phyloP scores from a whole-genome alignment of 2,329 filamentous ascomycete species.

The Orbilia ellipsospora region DNA sequence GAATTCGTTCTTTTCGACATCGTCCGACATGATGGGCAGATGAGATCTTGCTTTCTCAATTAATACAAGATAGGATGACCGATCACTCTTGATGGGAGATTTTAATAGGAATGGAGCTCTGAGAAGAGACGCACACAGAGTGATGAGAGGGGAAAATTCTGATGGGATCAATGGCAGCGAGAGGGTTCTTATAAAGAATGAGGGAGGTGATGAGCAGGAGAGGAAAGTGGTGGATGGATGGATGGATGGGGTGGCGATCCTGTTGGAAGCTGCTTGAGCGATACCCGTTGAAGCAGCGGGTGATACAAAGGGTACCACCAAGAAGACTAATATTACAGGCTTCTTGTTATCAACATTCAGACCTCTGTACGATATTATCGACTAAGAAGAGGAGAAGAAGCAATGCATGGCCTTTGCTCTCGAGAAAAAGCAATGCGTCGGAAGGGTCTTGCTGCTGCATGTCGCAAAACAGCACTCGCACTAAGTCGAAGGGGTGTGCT shows the following conservation, averaged over 20 bases:
- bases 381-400: constrained; percentile 39
- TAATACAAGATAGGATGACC: constrained; percentile 23
- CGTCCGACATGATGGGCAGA: constrained; percentile 36
- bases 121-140: constrained; percentile 18
- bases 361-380: constrained; percentile 33
- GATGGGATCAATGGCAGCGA: constrained; percentile 28
- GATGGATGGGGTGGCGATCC: constrained; percentile 31
- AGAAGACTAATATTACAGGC: constrained; percentile 18
- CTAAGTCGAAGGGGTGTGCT: constrained; percentile 12
- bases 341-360: constrained; percentile 30
- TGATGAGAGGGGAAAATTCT: constrained; percentile 26
- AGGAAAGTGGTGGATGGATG: constrained; percentile 18
- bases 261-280: not conserved
- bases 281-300: constrained; percentile 36
- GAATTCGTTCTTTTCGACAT: constrained; percentile 44
- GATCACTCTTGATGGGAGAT: constrained; percentile 11
- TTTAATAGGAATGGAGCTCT: not conserved
- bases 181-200: constrained; percentile 41
- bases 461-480: constrained; percentile 32
- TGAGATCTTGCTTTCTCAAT: constrained; percentile 8
- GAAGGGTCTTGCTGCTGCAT: constrained; percentile 42
- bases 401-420: constrained; percentile 10
- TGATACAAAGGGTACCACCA: constrained; percentile 42
- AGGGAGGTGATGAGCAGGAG: constrained; percentile 3
- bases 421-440: constrained; percentile 47